A percentile compares a stretch with the other conserved stretches of the same genome.
These are phyloP conservation scores for Erigeron canadensis DNA, from an alignment of 129 eudicot genomes.

Conservation along the genomic window DNA sequence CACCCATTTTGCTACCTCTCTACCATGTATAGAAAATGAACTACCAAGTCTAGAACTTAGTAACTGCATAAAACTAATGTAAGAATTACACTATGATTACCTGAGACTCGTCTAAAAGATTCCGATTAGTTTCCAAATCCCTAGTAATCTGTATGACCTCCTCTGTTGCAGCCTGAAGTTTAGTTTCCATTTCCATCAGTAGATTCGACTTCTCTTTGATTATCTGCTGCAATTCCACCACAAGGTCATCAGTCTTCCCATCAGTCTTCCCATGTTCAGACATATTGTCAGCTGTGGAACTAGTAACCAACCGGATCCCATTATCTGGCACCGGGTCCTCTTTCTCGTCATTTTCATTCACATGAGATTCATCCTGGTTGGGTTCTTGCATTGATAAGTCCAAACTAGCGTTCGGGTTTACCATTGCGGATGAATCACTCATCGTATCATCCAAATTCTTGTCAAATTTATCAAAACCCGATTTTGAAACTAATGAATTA, in stretches of 20 bases:
- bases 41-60: not conserved
- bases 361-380: constrained; percentile 46
- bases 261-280: constrained; percentile 32
- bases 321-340: constrained; percentile 36
- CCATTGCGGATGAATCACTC: constrained; percentile 74
- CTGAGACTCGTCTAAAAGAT: constrained; percentile 90
- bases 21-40: not conserved
- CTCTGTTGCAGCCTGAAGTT: constrained; percentile 49
- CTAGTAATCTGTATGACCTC: constrained; percentile 57
- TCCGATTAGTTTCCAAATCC: constrained; percentile 69
- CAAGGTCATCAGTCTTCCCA: constrained; percentile 35
- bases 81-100: constrained; percentile 33
- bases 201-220: constrained; percentile 58
- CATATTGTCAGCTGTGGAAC: constrained; percentile 62
- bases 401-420: constrained; percentile 56
- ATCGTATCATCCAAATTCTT: constrained; percentile 78
- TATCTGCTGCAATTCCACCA: constrained; percentile 54
- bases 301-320: constrained; percentile 42
- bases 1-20: not conserved
- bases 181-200: constrained; percentile 49
- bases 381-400: constrained; percentile 89
- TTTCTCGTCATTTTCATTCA: constrained; percentile 48
- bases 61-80: too few species aligned
- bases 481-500: constrained; percentile 40
- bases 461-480: constrained; percentile 40